Base-by-base conservation (phyloP, 2,329 filamentous ascomycete species). In the Chalara sp. region DNA sequence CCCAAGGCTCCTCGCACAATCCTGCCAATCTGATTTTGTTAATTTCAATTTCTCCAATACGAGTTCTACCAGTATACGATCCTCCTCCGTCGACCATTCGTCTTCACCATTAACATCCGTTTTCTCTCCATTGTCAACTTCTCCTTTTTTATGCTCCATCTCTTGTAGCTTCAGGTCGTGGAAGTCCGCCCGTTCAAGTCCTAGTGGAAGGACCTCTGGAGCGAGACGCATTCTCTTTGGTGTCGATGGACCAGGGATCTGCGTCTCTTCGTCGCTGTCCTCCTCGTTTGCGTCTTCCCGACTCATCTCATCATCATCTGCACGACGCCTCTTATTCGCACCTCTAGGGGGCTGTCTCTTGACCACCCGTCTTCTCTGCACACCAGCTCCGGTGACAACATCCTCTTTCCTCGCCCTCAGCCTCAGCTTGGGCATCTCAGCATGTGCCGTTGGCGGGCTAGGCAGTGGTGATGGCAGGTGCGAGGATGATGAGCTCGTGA, bases 21-120 rank as follows among this genome's bases (percentile, higher is more conserved):
- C 81, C 53, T 83, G 79, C 82, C 81, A 85, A 52, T 86, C 81
- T 47, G 75, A 72, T 66, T 80, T 83, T 58, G 76, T 76, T 28
- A 86, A 72, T 67, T 78, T 78, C 50, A 86, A 72, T 69, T 85
- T 85, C 63, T 83, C 80, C 5, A 86, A 70, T 39, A 86, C 80
- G 13, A 86, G 72, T 66, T 85, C 81, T n/a, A 86, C 79, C 2
- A 86, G 71, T 51, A 83, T 72, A 51, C 80, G 73, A 63, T 86
- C 82, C 54, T 86, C 81, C 56, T 85, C 81, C 2, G 72, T 71
- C 53, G 74, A 81, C 83, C 83, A 86, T 39, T 68, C 67, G 51
- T 49, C 45, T 33, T 45, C 30, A 5, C 29, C 42, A 3, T 72
- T 69, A 29, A 48, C 49, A 10, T 55, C 45, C 10, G 46, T 44